Base-by-base conservation (phyloP, 2,329 filamentous ascomycete species). In the Achaetomium macrosporum region DNA sequence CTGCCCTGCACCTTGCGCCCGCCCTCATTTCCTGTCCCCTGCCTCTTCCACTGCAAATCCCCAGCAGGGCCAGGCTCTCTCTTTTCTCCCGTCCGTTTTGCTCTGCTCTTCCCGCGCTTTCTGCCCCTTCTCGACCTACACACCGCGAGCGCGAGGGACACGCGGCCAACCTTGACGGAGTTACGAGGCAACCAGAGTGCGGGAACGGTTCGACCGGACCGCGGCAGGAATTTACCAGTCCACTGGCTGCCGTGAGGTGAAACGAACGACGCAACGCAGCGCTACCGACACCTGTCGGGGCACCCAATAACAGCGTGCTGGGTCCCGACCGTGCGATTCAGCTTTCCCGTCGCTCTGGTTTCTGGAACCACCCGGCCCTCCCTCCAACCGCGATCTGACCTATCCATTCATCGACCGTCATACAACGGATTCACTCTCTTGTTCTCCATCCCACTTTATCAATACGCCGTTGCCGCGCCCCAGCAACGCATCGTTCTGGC, bases 321-420 rank as follows among this genome's bases (percentile, higher is more conserved):
- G 58, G 51, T 55, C 54, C 45, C 60, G 56, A 57, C 61, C 53
- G 52, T 52, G 56, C 57, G 44, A 52, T 53, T 51, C 46, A 50
- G 36, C 45, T 50, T 36, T 55, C 59, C 61, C 61, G 57, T 61
- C 60, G 52, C 55, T 61, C 54, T 61, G 61, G 61, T 62, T 61
- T 61, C 57, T 61, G 60, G 61, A n/a, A n/a, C n/a, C n/a, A n/a
- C n/a, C n/a, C n/a, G 51, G 25, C 41, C 37, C 48, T 49, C 41
- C 36, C 51, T 45, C 30, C 40, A 13, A 41, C 4, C 31, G 13
- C 10, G 7, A 2, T 5, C 11, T 9, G 31, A 15, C 33, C n/a
- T 16, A 10, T 12, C 33, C 29, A 19, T 40, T 30, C 30, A n/a
- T n/a, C 43, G 50, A 46, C 11, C 37, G 39, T 51, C 42, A 42